Base-by-base conservation (phyloP, 2,329 filamentous ascomycete genomes). In the Monosporascus cannonballus region DNA sequence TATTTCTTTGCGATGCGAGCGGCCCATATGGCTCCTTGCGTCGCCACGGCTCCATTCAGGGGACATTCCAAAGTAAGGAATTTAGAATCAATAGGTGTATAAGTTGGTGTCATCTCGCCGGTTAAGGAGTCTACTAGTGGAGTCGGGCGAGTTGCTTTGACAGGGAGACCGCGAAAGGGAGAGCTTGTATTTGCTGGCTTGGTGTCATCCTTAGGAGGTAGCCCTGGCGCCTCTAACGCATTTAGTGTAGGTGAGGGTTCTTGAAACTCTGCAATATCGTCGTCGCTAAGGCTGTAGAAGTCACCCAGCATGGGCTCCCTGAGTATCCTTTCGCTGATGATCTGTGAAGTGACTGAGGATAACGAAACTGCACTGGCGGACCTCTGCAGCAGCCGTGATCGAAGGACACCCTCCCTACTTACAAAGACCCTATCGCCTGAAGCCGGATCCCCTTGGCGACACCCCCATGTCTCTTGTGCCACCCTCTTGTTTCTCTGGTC, bases 1-100 rank as follows among this genome's bases (percentile, higher is more conserved):
- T 81, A 81, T 50, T 76, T 74, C 4, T 70, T 73, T 5, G 81
- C 80, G 39, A 84, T 80, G 34, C 77, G 71, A 1, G 79, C 78
- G 7, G 78, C 77, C 62, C 80, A 74, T 47, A 80, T 75, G 7
- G 80, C 80, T 3, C 78, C 79, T 0, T 72, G 68, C 18, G 74
- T 69, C 15, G 75, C 76, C 14, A 75, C 73, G 1, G 69, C 68
- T 51, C 67, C 74, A 20, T 69, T 66, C 34, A 73, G 69, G 1
- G 77, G 73, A n/a, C 76, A 74, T 2, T 71, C 70, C 8, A 77
- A 67, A 0, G 75, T 72, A 18, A 80, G 63, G 2, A 76, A 63
- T 3, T 71, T 68, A 8, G 62, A 59, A 30, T 65, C 51, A 3
- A 56, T 61, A 8, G 57, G 61, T 36, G 62, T 67, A 49, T 50